A percentile compares a stretch with the other conserved stretches of the same genome.
phyloP scores from a whole-genome alignment of 1,139 yeast species.

The Diutina pseudorugosa region DNA sequence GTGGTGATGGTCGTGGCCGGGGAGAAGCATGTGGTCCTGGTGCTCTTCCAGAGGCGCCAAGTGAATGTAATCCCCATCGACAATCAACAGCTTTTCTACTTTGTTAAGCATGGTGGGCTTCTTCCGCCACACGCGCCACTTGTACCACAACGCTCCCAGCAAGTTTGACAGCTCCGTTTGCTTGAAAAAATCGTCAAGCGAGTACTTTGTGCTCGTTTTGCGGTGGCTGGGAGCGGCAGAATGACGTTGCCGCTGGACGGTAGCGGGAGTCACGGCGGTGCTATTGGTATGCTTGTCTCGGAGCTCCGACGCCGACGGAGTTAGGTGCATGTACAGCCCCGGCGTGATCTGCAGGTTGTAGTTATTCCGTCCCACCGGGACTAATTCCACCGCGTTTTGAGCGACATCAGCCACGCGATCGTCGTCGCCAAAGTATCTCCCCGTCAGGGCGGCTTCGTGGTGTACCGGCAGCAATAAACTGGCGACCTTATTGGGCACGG shows the following conservation, averaged over 20 bases:
- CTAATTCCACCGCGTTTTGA: background rate
- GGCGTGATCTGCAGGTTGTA: slow-evolving; percentile 2
- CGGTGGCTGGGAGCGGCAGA: background rate
- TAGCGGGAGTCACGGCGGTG: background rate
- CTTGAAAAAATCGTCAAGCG: background rate
- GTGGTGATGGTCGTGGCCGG: slow-evolving; percentile 19
- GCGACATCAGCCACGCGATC: background rate
- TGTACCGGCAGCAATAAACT: slow-evolving; percentile 3
- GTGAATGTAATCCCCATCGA: slow-evolving; percentile 90
- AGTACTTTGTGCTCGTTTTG: background rate
- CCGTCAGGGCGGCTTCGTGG: background rate
- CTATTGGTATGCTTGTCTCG: background rate
- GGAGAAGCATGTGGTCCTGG: slow-evolving; percentile 19
- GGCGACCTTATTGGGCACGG: background rate
- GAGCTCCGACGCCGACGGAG: background rate
- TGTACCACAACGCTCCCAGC: slow-evolving; percentile 19
- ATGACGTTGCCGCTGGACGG: background rate
- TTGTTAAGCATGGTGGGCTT: slow-evolving; percentile 75
- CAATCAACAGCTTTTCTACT: slow-evolving; percentile 72
- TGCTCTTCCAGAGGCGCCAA: slow-evolving; percentile 48
- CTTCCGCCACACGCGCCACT: slow-evolving; percentile 77
- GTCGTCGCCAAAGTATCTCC: background rate
- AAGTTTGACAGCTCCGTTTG: background rate
- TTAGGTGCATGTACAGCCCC: slow-evolving; percentile 1
- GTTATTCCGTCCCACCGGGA: background rate